phyloP scores from a whole-genome alignment of 2,329 filamentous ascomycete species.

The Tetracladium maxilliforme region DNA sequence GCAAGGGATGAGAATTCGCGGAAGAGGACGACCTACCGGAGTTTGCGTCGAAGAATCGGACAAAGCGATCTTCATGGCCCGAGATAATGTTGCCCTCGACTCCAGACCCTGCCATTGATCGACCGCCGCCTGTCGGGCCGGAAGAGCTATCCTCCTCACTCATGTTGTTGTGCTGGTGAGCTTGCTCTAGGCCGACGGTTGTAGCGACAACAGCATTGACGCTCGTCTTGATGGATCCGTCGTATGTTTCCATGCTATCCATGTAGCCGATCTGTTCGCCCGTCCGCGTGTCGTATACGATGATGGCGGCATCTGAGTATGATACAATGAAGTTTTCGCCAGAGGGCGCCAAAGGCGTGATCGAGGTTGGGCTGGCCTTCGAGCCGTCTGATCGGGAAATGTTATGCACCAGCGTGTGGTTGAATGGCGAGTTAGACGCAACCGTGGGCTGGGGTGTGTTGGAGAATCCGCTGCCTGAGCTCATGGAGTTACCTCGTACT shows the following conservation, averaged over 20 bases:
- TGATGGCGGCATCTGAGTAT: conserved; percentile 76
- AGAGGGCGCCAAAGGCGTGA: conserved; percentile 68
- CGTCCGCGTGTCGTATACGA: conserved; percentile 84
- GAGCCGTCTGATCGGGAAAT: conserved; percentile 59
- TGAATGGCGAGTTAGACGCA: conserved; percentile 73
- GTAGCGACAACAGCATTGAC: conserved; percentile 89
- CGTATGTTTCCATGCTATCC: conserved; percentile 88
- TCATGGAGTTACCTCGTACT: conserved; percentile 81
- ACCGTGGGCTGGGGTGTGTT: conserved; percentile 80
- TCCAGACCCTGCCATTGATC: too few relatives aligned
- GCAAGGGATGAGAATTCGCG: conserved; percentile 9
- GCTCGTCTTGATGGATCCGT: conserved; percentile 64
- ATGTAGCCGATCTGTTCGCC: conserved; percentile 87
- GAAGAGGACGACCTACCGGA: conserved; percentile 55
- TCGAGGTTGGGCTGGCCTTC: conserved; percentile 72
- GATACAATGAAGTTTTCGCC: conserved; percentile 88
- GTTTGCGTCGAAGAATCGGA: conserved; percentile 96
- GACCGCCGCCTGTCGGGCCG: conserved; percentile 51
- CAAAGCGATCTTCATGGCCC: conserved; percentile 90
- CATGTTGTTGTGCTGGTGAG: conserved; percentile 37
- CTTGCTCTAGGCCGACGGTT: conserved; percentile 67
- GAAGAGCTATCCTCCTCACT: conserved; percentile 72
- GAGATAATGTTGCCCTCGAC: conserved; percentile 91
- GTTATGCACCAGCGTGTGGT: conserved; percentile 76
- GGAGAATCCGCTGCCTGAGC: conserved; percentile 82